Percentiles rank a stretch among this genome's conserved stretches.
Conservation (phyloP, 768 basidiomycete genomes). For the Mycena latifolia region DNA sequence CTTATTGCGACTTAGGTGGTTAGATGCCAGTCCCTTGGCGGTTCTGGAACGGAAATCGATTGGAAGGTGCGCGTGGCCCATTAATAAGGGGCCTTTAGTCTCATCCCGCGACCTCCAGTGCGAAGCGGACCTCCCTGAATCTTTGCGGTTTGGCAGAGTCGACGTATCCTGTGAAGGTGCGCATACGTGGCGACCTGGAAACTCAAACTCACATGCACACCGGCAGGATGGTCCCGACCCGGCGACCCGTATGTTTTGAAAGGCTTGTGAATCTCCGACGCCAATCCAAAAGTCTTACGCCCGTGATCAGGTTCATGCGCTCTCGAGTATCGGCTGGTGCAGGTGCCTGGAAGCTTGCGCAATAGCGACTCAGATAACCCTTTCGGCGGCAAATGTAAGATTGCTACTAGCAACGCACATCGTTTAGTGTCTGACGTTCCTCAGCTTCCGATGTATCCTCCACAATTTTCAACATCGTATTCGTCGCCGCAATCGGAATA, state of each 20-base stretch:
- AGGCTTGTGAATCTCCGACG: slow-evolving; percentile 56
- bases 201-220: neutral
- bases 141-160: slow-evolving; percentile 86
- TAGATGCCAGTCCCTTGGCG: slow-evolving; percentile 86
- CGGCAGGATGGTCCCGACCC: slow-evolving; percentile 78
- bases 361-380: slow-evolving; percentile 46
- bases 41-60: slow-evolving; percentile 82
- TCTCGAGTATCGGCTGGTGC: slow-evolving; percentile 84
- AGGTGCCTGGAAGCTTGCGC: slow-evolving; percentile 66
- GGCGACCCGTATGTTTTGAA: slow-evolving; percentile 90
- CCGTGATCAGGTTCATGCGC: slow-evolving; percentile 80
- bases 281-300: neutral
- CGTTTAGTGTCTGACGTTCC: neutral
- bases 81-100: slow-evolving; percentile 39
- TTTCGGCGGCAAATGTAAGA: slow-evolving; percentile 30
- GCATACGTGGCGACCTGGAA: neutral
- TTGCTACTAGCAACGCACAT: neutral
- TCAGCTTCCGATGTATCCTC: slow-evolving; percentile 61
- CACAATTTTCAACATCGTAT: slow-evolving; percentile 67
- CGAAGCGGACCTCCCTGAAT: slow-evolving; percentile 88
- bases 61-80: slow-evolving; percentile 73
- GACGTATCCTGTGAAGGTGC: slow-evolving; percentile 83
- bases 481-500: slow-evolving; percentile 63
- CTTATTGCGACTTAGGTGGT: slow-evolving; percentile 58
- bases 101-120: slow-evolving; percentile 62